Percentiles rank a stretch among this genome's conserved stretches.
Evolutionary conservation across 176 grass and related monocot species (phyloP).

Genomic region (Eleusine coracana): DNA sequence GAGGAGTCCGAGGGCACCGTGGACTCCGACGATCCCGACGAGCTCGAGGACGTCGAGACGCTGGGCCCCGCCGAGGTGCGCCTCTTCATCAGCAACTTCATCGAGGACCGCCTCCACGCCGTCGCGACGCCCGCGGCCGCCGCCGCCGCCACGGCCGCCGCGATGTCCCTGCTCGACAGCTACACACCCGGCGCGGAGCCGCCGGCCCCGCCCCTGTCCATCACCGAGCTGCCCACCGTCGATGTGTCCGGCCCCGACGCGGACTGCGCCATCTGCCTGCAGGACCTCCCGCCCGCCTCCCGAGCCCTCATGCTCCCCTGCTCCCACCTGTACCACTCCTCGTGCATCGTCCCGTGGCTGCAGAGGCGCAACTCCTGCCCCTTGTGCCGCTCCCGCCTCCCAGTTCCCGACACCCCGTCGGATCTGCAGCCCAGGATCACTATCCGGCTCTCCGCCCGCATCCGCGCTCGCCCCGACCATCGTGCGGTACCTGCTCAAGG

Average conservation of each 20-base stretch:
- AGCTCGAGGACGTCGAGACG: constrained; percentile 14
- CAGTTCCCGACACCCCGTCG: not conserved
- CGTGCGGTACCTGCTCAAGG: constrained; percentile 1
- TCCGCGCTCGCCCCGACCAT: not conserved
- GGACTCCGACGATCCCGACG: constrained; percentile 34
- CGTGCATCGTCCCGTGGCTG: constrained; percentile 82
- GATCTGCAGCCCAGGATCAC: constrained; percentile 38
- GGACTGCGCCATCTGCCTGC: constrained; percentile 79
- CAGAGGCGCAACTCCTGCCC: constrained; percentile 87
- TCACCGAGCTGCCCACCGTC: constrained; percentile 71
- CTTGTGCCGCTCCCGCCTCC: constrained; percentile 76
- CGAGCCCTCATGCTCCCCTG: constrained; percentile 71
- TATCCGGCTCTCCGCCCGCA: constrained; percentile 41
- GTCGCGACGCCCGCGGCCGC: constrained; percentile 8
- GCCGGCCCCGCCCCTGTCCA: constrained; percentile 56
- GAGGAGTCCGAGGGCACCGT: constrained; percentile 22
- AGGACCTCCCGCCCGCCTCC: constrained; percentile 60
- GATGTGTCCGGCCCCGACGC: constrained; percentile 53
- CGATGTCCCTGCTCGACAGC: constrained; percentile 32
- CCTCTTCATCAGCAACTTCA: constrained; percentile 44
- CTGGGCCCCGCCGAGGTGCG: constrained; percentile 19
- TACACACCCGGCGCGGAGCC: constrained; percentile 23
- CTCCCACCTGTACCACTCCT: constrained; percentile 79
- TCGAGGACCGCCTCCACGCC: constrained; percentile 38
- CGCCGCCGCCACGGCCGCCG: constrained; percentile 17